These are phyloP conservation scores for Iberis pinnata DNA, from an alignment of 345 rosid species.

Conservation along the genomic window DNA sequence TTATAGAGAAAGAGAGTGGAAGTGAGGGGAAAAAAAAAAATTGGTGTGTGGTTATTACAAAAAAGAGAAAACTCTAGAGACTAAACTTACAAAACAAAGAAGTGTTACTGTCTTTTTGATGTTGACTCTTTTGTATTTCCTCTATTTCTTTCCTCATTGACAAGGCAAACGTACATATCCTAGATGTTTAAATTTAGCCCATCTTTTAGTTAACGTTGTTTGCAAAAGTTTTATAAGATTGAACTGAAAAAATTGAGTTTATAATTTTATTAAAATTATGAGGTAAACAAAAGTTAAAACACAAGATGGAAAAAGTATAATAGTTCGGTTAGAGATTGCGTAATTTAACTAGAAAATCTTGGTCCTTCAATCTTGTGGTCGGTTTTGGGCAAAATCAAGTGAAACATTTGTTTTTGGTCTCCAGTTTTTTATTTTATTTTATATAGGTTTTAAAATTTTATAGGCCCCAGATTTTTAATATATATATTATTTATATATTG, in stretches of 20 bases:
- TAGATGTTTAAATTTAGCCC: not conserved
- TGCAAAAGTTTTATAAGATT: too few relatives aligned
- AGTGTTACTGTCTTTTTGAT: conserved; percentile 24
- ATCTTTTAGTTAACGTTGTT: not conserved
- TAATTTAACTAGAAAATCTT: too few relatives aligned
- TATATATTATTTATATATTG: too few relatives aligned
- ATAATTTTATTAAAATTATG: too few relatives aligned
- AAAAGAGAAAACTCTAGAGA: conserved; percentile 30
- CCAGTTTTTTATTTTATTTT: too few relatives aligned
- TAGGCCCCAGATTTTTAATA: too few relatives aligned
- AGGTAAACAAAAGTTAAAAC: too few relatives aligned
- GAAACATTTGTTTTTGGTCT: too few relatives aligned
- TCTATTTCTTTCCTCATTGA: conserved; percentile 23
- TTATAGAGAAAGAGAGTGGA: conserved; percentile 19
- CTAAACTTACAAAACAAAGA: conserved; percentile 18
- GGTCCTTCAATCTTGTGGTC: conserved; percentile 5
- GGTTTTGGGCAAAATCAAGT: too few relatives aligned
- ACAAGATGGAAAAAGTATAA: too few relatives aligned
- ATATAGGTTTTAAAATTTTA: too few relatives aligned
- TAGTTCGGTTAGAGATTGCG: too few relatives aligned
- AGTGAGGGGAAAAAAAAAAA: not conserved
- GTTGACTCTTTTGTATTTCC: conserved; percentile 14
- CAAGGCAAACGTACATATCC: conserved; percentile 27
- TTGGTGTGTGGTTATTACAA: conserved; percentile 31
- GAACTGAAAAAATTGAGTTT: not conserved